Evolutionary conservation across 805 yeast genomes (phyloP).

Genomic region (Ogataea trehalophila): DNA sequence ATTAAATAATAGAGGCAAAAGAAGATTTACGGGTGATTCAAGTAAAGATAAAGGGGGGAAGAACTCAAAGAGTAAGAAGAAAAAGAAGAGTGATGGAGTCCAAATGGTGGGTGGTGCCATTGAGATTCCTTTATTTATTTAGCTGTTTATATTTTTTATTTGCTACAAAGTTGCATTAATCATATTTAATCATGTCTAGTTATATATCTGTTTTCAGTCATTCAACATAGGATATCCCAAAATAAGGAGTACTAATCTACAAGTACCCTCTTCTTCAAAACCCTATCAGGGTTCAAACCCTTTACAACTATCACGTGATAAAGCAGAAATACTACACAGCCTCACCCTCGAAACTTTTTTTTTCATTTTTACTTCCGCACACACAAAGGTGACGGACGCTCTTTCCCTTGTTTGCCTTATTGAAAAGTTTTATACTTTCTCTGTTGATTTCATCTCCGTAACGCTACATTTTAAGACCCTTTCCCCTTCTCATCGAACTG

Average conservation of each 20-base stretch:
- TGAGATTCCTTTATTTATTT: slow-evolving; percentile 41
- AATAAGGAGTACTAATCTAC: not conserved
- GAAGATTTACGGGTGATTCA: slow-evolving; percentile 1
- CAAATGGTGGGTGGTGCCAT: slow-evolving; percentile 39
- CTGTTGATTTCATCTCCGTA: not conserved
- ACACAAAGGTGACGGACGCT: not conserved
- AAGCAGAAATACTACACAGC: too few species aligned
- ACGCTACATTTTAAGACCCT: not conserved
- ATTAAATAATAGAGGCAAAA: not conserved
- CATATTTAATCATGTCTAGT: not conserved
- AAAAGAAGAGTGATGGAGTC: slow-evolving; percentile 20
- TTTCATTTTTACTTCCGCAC: not conserved
- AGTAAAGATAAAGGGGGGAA: slow-evolving; percentile 2
- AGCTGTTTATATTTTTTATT: not conserved
- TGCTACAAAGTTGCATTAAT: not conserved
- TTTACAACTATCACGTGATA: slow-evolving; percentile 9
- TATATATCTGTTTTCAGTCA: not conserved
- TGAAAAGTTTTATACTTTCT: slow-evolving; percentile 1
- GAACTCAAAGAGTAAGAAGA: slow-evolving; percentile 3
- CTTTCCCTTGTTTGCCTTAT: not conserved
- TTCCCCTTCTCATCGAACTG: slow-evolving; percentile 22
- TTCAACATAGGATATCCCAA: not conserved
- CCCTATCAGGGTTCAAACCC: slow-evolving; percentile 8
- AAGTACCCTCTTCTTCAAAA: not conserved
- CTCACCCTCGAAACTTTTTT: too few species aligned